Evolutionary conservation across 176 grass and related monocot species (phyloP), one percentile per base, ranked within the genome.

Genomic region (Ensete ventricosum): DNA sequence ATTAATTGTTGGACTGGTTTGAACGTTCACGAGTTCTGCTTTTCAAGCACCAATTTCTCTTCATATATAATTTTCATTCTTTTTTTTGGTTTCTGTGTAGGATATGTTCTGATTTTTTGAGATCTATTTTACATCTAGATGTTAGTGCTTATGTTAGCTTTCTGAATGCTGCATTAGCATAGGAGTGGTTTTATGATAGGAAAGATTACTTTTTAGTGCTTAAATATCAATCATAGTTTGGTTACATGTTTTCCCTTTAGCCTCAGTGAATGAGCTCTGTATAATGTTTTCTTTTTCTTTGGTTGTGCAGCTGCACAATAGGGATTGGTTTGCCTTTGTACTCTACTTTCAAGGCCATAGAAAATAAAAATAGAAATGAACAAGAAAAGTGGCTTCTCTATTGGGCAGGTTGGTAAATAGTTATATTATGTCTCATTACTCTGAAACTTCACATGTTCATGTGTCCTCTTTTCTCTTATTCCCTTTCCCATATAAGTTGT

Each of bases 311-410:
- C 83, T 98, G 94, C 84, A 86, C 84, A 11, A 81, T 94, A 1
- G 90, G 95, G 50, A 85, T 98, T 63, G 95, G 84, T 65, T 65
- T 98, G 21, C 95, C 90, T 78, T 76, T 98, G 1, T 98, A 98
- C 83, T 94, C 84, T 26, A 98, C 95, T 75, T 94, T 91, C 76
- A 98, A 82, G 84, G 95, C 95, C 75, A 98, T 98, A 66, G 90
- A 98, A 73, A 91, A 98, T 76, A 91, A 98, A 79, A 88, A 94
- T 82, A 73, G 82, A 76, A 85, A 77, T 73, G 88, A 88, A 49
- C 89, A 87, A 89, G 95, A 98, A 58, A 84, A 82, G 53, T 81
- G 89, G 78, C 95, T 98, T 49, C 76, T 94, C 68, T 98, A 94
- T 91, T 98, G 95, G 95, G 84, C 90, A 91, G 90, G 95, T 98